Evolutionary conservation across 2,329 filamentous ascomycete genomes (phyloP).

Genomic region (Beauveria asiatica): DNA sequence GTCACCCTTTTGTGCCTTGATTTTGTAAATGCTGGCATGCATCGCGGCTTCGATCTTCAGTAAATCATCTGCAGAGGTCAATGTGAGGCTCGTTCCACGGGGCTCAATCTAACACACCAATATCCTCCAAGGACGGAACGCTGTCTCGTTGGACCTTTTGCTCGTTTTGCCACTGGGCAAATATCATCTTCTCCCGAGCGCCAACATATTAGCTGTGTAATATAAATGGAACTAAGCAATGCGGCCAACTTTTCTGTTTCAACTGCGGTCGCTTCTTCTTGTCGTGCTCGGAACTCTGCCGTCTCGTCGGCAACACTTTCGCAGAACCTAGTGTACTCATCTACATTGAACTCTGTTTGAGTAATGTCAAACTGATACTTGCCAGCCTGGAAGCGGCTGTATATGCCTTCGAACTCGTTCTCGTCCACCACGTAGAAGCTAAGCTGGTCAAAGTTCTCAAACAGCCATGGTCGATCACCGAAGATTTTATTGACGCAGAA

Average conservation of each 20-base stretch:
- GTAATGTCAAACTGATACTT: slow-evolving; percentile 21
- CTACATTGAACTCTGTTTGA: slow-evolving; percentile 22
- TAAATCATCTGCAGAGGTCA: slow-evolving; percentile 16
- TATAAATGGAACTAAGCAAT: fast-evolving
- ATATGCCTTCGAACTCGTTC: slow-evolving; percentile 21
- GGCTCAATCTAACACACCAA: background rate
- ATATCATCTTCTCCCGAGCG: slow-evolving; percentile 14
- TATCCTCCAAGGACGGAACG: slow-evolving; percentile 12
- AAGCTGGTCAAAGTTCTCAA: slow-evolving; percentile 26
- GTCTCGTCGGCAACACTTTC: slow-evolving; percentile 15
- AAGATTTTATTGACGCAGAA: slow-evolving; percentile 22
- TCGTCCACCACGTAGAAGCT: slow-evolving; percentile 22
- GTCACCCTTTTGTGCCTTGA: slow-evolving; percentile 34
- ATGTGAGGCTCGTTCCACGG: background rate
- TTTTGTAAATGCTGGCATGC: slow-evolving; percentile 47
- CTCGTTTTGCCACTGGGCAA: slow-evolving; percentile 22
- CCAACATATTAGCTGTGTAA: background rate
- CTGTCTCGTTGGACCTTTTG: slow-evolving; percentile 15
- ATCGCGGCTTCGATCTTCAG: slow-evolving; percentile 32
- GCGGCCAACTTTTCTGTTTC: slow-evolving; percentile 16
- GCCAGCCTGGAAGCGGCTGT: slow-evolving; percentile 20
- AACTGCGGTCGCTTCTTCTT: slow-evolving; percentile 14
- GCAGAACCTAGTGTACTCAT: slow-evolving; percentile 19
- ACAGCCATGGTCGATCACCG: slow-evolving; percentile 25
- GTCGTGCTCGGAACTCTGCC: slow-evolving; percentile 15